Evolutionary conservation across 495 filamentous ascomycete species (phyloP), one percentile per base, ranked within the genome.

Genomic region (Penicillium steckii): DNA sequence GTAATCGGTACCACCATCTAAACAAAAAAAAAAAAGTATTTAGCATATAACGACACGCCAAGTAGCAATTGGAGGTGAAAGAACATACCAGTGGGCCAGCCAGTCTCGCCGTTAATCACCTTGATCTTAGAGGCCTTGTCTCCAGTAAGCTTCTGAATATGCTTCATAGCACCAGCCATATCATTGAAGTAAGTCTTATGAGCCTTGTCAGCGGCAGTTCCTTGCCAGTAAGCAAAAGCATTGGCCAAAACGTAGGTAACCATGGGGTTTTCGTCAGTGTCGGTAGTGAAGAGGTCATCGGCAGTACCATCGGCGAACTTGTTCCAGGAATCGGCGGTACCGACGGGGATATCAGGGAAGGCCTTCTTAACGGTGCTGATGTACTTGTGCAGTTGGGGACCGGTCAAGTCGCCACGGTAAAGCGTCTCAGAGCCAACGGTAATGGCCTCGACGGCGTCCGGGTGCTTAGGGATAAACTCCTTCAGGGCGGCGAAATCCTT

Each of bases 191-290:
- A 91, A 55, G 80, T 86, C 46, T 79, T 65, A 26, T 81, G 81
- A 26, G 86, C 84, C 61, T 89, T 83, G 56, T 71, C 68, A 48
- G 83, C 78, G 8, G 72, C 68, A 58, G 82, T 78, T 32, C 80
- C 85, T 66, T 93, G 89, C 89, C 89, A 91, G 80, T 90, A 93
- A 26, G 84, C 82, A 64, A 93, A 93, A n/a, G 85, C 89, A 60
- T 93, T 93, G 65, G 80, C 79, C 29, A 93, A 73, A 40, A 93
- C 70, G 45, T 91, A 83, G 56, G 85, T 85, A 21, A 80, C 81
- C 26, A 66, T 44, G 52, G 75, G 77, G 32, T 53, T 52, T 41
- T 19, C 45, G 0, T 49, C 41, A 35, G 57, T 60, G 42, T 77
- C 74, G 35, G 73, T 65, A 59, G 89, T 78, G 50, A 90, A 68